Base-by-base conservation (phyloP, 345 rosid genomes). In the Syzygium jambos region DNA sequence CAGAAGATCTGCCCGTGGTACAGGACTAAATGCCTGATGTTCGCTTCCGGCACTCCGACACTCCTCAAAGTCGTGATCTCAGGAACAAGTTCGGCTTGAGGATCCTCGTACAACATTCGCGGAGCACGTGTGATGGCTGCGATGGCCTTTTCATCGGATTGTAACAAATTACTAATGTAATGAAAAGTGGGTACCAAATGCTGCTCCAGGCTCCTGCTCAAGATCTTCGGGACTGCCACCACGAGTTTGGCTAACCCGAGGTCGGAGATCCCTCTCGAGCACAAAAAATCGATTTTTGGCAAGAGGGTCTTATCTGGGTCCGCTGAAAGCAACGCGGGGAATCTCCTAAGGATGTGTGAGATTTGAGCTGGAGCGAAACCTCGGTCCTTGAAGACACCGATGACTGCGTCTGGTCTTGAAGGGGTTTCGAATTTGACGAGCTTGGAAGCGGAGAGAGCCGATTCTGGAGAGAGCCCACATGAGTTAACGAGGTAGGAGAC, bases 401-500 rank as follows among this genome's bases (percentile, higher is more conserved):
- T 51, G 11, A 84, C 90, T 6, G 85, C 51, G 86, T 87, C 90
- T 25, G 91, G 86, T 22, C 63, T 90, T 2, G 86, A 57, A 29
- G 89, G 87, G 85, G 86, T 88, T 65, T 88, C 51, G 27, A 90
- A 89, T 13, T 65, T 59, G 65, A 89, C 14, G 49, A 3, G 5
- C 46, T 78, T 89, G 38, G 93, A 89, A 6, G 86, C 88, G 25
- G 84, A 43, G 0, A 80, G 23, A 52, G 94, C 94, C 11, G 61
- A 84, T 85, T 91, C 87, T 11, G 87, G 87, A 3, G 93, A 92
- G 16, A 94, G 84, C 84, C 92, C 94, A 85, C 54, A 89, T 34
- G 85, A 53, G 17, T 91, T 85, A 0, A 90, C 85, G 85, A 91
- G 93, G 90, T 91, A 92, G 14, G 92, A 93, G 19, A 90, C 88